A percentile compares a stretch with the other conserved stretches of the same genome.
Evolutionary conservation across 176 grass and related monocot genomes (phyloP).

Genomic region (Carex parvula): DNA sequence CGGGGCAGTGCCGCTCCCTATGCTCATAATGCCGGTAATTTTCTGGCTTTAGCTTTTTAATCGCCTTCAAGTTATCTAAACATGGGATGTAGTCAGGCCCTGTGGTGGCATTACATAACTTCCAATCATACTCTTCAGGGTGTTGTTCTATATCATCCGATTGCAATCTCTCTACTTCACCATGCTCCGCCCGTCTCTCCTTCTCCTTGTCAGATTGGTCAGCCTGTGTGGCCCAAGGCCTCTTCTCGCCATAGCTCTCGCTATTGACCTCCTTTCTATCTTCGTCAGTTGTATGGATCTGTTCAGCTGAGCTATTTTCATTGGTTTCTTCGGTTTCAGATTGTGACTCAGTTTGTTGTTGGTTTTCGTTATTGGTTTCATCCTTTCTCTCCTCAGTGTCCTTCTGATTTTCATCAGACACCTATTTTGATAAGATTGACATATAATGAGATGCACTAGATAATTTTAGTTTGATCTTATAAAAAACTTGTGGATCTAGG

Average conservation of each 20-base stretch:
- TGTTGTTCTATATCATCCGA: conserved; percentile 21
- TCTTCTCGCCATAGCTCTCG: conserved; percentile 26
- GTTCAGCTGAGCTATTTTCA: not conserved
- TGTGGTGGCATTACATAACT: conserved; percentile 61
- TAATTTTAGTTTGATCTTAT: conserved; percentile 7
- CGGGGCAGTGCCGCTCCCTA: conserved; percentile 83
- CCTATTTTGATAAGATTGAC: conserved; percentile 8
- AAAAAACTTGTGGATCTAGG: not conserved
- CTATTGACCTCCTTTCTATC: conserved; percentile 11
- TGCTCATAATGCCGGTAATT: conserved; percentile 80
- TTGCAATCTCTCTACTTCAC: not conserved
- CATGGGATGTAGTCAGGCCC: conserved; percentile 89
- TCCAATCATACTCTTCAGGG: conserved; percentile 40
- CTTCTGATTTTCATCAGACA: conserved; percentile 25
- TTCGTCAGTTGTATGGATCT: conserved; percentile 5
- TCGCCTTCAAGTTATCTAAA: conserved; percentile 83
- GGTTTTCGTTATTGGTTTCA: not conserved
- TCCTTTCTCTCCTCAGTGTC: conserved; percentile 22
- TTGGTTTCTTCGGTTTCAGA: conserved; percentile 16
- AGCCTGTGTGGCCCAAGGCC: conserved; percentile 57
- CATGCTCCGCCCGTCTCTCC: conserved; percentile 45
- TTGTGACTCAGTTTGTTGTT: conserved; percentile 22
- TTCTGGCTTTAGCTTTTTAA: conserved; percentile 73
- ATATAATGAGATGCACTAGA: not conserved
- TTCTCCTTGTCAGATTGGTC: conserved; percentile 70